Conservation (phyloP, 768 basidiomycete species). For the Lactarius indigo region DNA sequence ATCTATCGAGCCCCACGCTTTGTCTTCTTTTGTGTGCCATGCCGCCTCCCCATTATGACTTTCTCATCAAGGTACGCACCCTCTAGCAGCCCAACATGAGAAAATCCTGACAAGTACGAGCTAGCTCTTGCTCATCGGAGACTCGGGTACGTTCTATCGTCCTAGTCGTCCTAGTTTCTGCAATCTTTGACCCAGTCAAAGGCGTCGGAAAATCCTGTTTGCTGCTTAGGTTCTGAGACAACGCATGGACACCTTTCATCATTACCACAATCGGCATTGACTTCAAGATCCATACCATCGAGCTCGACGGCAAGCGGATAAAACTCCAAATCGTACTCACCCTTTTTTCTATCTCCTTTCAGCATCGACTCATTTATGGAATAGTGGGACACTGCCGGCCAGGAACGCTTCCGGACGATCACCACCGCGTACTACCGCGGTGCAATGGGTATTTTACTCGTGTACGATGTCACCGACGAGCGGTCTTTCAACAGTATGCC, state of each 20-base stretch:
- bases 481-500: slow-evolving; percentile 90
- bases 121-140: slow-evolving; percentile 92
- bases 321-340: slow-evolving; percentile 94
- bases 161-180: background rate
- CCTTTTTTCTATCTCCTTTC: background rate
- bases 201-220: slow-evolving; percentile 97
- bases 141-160: slow-evolving; percentile 64
- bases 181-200: slow-evolving; percentile 27
- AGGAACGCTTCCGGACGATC: slow-evolving; percentile 98
- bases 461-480: slow-evolving; percentile 98
- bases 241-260: slow-evolving; percentile 98
- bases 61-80: slow-evolving; percentile 80
- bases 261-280: slow-evolving; percentile 99
- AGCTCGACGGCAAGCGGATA: slow-evolving; percentile 95
- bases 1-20: slow-evolving; percentile 61
- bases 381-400: slow-evolving; percentile 99
- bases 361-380: background rate
- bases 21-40: slow-evolving; percentile 49
- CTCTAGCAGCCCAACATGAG: slow-evolving; percentile 1
- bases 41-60: slow-evolving; percentile 96
- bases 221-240: slow-evolving; percentile 96
- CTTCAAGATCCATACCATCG: slow-evolving; percentile 99
- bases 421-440: slow-evolving; percentile 99
- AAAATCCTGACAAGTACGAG: slow-evolving; percentile 21
- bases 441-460: slow-evolving; percentile 96